Evolutionary conservation across 176 grass and related monocot genomes (phyloP).

Genomic region (Phyllostachys edulis): DNA sequence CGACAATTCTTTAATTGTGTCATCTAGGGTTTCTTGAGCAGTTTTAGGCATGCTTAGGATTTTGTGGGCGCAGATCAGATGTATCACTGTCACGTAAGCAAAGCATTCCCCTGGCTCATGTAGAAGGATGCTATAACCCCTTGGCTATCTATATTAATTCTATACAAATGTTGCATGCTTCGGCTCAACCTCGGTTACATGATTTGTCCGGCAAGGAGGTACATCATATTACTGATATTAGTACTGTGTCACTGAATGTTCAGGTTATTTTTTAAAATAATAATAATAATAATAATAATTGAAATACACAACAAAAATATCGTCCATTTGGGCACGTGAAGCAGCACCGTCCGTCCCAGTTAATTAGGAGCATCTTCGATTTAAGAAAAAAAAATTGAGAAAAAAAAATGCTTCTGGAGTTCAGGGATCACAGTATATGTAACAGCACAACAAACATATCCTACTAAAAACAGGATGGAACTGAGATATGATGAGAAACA

Average conservation of each 20-base stretch:
- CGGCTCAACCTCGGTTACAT: not conserved
- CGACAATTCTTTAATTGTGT: constrained; percentile 63
- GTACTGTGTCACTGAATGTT: not conserved
- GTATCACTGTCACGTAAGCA: not conserved
- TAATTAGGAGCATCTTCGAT: not conserved
- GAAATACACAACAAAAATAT: not conserved
- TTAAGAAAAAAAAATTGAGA: no score
- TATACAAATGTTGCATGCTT: not conserved
- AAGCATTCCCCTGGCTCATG: not conserved
- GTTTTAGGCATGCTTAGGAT: not conserved
- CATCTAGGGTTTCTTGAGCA: not conserved
- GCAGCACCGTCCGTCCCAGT: not conserved
- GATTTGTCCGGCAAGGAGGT: not conserved
- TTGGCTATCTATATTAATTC: not conserved
- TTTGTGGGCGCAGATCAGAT: not conserved
- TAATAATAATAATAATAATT: no score
- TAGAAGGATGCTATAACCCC: not conserved
- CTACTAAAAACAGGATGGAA: not conserved
- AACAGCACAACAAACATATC: not conserved
- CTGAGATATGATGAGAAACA: not conserved
- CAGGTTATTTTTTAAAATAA: not conserved
- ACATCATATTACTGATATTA: not conserved
- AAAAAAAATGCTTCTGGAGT: not conserved
- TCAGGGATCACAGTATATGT: not conserved
- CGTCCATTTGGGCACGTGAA: not conserved